phyloP scores from a whole-genome alignment of 1,284 basidiomycete genomes.

The Cystobasidiaceae sp. region DNA sequence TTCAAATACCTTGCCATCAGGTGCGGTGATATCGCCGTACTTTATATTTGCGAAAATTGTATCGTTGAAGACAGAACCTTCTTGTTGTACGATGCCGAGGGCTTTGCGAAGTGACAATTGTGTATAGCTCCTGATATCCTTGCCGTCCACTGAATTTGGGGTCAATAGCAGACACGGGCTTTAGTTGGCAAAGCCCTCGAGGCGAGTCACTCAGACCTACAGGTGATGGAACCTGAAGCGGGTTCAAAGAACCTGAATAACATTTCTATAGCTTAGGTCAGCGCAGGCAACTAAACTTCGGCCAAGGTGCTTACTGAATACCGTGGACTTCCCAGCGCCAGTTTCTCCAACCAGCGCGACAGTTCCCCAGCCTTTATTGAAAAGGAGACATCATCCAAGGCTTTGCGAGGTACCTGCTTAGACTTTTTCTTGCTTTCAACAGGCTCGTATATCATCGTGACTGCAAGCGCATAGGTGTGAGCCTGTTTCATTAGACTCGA shows the following conservation, averaged over 20 bases:
- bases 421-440: constrained; percentile 1
- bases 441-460: constrained; percentile 2
- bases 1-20: constrained; percentile 63
- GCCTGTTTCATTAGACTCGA: neutral
- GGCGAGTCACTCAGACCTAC: constrained; percentile 59
- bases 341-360: constrained; percentile 75
- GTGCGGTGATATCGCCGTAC: constrained; percentile 46
- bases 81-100: constrained; percentile 53
- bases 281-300: neutral
- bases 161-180: constrained; percentile 56
- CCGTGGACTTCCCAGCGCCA: constrained; percentile 67
- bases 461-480: neutral
- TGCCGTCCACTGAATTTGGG: constrained; percentile 61
- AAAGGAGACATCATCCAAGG: constrained; percentile 73
- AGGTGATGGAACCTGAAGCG: constrained; percentile 61
- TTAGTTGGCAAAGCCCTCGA: constrained; percentile 78
- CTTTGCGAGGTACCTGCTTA: constrained; percentile 50
- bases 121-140: constrained; percentile 78
- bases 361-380: constrained; percentile 68
- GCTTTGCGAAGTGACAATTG: constrained; percentile 67
- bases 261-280: constrained; percentile 51
- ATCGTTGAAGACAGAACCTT: constrained; percentile 43
- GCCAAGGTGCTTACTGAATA: constrained; percentile 11
- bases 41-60: constrained; percentile 33
- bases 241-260: constrained; percentile 88